Evolutionary conservation across 352 stramenopile species (phyloP).

Genomic region (Plasmopara halstedii): DNA sequence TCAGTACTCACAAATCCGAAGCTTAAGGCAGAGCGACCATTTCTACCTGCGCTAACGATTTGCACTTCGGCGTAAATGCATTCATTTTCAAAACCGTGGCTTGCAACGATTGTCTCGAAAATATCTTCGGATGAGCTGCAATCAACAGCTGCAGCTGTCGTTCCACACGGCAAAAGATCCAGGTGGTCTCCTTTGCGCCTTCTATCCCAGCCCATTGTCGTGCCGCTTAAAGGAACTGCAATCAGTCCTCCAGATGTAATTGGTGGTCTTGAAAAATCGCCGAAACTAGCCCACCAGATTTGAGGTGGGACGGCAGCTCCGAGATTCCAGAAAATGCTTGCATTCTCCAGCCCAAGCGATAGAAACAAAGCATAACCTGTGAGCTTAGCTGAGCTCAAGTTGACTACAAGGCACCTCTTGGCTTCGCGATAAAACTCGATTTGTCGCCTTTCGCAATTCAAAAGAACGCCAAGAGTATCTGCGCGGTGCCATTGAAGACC

Average conservation of each 20-base stretch:
- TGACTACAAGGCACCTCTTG: constrained; percentile 28
- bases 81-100: constrained; percentile 40
- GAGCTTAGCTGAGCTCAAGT: constrained; percentile 14
- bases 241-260: constrained; percentile 64
- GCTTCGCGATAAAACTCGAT: constrained; percentile 50
- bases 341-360: constrained; percentile 45
- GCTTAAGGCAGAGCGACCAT: constrained; percentile 33
- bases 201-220: constrained; percentile 51
- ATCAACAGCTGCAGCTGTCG: constrained; percentile 48
- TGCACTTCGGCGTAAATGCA: constrained; percentile 56
- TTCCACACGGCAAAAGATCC: constrained; percentile 40
- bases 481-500: constrained; percentile 28
- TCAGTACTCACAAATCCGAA: constrained; percentile 50
- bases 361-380: constrained; percentile 34
- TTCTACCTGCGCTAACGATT: constrained; percentile 39
- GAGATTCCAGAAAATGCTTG: constrained; percentile 65
- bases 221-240: constrained; percentile 46
- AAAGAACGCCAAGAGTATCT: constrained; percentile 41
- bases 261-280: constrained; percentile 46
- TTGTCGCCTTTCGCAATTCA: constrained; percentile 56
- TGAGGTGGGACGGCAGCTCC: constrained; percentile 44
- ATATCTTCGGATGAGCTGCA: constrained; percentile 31
- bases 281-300: constrained; percentile 40
- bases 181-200: constrained; percentile 49
- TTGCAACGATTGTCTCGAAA: constrained; percentile 53